phyloP scores from a whole-genome alignment of 1,139 yeast genomes.

The Taphrina wiesneri region DNA sequence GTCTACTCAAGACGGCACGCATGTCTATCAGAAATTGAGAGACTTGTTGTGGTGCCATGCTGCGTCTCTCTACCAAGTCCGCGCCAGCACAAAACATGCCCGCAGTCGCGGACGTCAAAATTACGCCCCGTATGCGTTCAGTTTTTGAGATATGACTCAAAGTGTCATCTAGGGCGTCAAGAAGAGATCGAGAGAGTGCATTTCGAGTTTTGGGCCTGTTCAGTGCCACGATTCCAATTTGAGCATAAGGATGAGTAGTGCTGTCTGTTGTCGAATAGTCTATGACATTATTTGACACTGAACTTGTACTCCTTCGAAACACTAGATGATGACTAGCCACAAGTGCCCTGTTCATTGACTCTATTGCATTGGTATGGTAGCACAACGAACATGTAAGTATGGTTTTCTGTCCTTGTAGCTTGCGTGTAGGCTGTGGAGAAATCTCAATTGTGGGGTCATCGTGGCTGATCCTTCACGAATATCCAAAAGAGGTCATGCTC shows the following conservation, averaged over 20 bases:
- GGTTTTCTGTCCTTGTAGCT: no score
- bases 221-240: constrained; percentile 18
- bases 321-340: no score
- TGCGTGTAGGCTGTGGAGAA: no score
- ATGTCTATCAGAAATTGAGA: constrained; percentile 15
- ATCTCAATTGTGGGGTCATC: no score
- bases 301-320: background rate
- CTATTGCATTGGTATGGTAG: no score
- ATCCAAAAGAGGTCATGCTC: no score
- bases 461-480: no score
- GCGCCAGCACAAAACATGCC: constrained; percentile 33
- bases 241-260: constrained; percentile 21
- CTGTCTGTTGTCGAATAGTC: background rate
- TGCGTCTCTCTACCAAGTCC: constrained; percentile 26
- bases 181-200: constrained; percentile 14
- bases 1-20: constrained; percentile 10
- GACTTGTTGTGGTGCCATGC: constrained; percentile 16
- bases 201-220: constrained; percentile 20
- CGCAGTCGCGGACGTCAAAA: background rate
- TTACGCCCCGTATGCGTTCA: constrained; percentile 17
- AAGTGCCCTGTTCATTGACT: no score
- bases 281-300: background rate
- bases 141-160: background rate
- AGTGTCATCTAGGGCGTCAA: background rate
- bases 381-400: no score